phyloP scores from a whole-genome alignment of 768 basidiomycete genomes.

The Thelephora ganbajun region DNA sequence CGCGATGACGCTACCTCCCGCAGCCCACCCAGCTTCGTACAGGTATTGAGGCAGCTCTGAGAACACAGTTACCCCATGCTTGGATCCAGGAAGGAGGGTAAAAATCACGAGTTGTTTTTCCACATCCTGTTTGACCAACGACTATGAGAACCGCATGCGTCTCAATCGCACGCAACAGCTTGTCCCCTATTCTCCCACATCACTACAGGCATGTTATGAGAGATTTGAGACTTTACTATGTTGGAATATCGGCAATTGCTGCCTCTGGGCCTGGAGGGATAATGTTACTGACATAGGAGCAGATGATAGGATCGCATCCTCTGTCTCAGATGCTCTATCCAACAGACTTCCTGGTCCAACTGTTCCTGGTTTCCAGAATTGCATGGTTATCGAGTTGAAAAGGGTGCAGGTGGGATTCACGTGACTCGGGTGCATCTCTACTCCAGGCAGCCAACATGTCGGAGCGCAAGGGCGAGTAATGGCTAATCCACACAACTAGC shows the following conservation, averaged over 20 bases:
- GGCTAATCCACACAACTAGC: neutral
- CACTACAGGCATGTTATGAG: neutral
- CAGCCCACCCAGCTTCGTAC: conserved; percentile 85
- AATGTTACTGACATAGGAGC: conserved; percentile 39
- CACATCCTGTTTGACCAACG: conserved; percentile 91
- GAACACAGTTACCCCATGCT: conserved; percentile 8
- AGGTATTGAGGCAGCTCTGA: conserved; percentile 93
- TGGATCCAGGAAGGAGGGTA: conserved; percentile 1
- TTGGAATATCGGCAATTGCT: conserved; percentile 80
- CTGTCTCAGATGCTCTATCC: conserved; percentile 69
- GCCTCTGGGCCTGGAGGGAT: conserved; percentile 63
- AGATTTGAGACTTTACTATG: conserved; percentile 42
- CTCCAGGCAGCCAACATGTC: conserved; percentile 38
- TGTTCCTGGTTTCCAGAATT: conserved; percentile 89
- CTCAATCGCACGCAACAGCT: conserved; percentile 75
- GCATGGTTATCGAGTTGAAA: conserved; percentile 32
- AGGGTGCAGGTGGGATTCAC: neutral
- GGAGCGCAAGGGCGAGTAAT: conserved; percentile 58
- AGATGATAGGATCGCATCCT: conserved; percentile 58
- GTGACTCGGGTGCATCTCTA: neutral
- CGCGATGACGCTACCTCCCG: conserved; percentile 69
- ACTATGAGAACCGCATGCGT: conserved; percentile 74
- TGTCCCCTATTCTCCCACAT: conserved; percentile 37
- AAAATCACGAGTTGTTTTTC: conserved; percentile 84
- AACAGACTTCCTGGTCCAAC: conserved; percentile 73